Evolutionary conservation across 163 green algal species (phyloP), one percentile per base, ranked within the genome.

Genomic region (Volvox carteri): DNA sequence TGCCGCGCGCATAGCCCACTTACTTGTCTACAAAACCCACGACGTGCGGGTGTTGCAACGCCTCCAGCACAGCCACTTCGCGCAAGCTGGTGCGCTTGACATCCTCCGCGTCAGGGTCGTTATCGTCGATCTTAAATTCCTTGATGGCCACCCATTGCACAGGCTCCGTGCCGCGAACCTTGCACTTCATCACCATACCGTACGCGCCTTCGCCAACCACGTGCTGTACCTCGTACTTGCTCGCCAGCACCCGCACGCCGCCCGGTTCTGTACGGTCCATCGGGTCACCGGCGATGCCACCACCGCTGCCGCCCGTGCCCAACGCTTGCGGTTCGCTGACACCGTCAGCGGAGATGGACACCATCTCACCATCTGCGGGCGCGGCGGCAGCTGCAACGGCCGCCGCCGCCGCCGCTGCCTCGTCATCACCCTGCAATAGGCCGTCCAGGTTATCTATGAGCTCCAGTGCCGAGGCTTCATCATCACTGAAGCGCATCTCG

Each of bases 131-230:
- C 81, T 96, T 96, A 92, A 96, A 96, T 84, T 95, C 92, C 93
- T 96, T 96, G 87, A 96, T 93, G 9, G 94, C 94, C 50, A 96
- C 94, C 37, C 78, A 90, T 37, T 80, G 58, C 48, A 70, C 44
- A 33, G 84, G 85, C 37, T 86, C 84, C 21, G 70, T 77, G 54
- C 58, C 79, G 28, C 83, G 52, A 18, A 93, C 62, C 23, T 80
- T 81, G 86, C 93, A 96, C 86, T 94, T 94, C 90, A 95, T 95
- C 23, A 96, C 94, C 75, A 95, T 87, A 46, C 94, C 94, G 86
- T 96, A 96, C n/a, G 94, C 94, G 41, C 94, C 94, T 88, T 96
- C 92, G 25, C 94, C 93, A 62, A 96, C 92, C 68, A 94, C 85
- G 62, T 93, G 83, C 68, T 90, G 79, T 74, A 93, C 91, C 77